phyloP scores from a whole-genome alignment of 345 rosid genomes.

The Hevea brasiliensis region DNA sequence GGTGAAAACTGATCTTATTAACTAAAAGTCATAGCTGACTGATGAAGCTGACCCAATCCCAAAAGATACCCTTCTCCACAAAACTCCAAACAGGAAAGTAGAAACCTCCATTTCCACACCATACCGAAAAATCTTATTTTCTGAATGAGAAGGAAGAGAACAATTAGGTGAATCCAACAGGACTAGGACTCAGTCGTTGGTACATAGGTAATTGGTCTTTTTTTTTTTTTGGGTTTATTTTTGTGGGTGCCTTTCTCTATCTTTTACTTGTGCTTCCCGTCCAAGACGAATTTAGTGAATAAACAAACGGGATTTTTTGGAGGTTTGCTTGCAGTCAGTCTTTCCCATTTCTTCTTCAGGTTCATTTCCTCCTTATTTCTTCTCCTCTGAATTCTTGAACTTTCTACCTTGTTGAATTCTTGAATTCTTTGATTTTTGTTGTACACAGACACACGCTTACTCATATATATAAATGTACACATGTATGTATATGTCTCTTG shows the following conservation, averaged over 20 bases:
- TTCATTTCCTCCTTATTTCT: slow-evolving; percentile 26
- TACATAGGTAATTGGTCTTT: not conserved
- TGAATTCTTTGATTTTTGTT: not conserved
- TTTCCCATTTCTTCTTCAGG: slow-evolving; percentile 16
- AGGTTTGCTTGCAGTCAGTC: slow-evolving; percentile 9
- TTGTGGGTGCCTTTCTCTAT: not conserved
- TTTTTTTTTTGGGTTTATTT: not conserved
- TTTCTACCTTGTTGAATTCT: not conserved
- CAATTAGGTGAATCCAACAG: no score
- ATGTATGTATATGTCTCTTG: no score
- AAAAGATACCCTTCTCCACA: slow-evolving; percentile 27
- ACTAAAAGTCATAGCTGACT: slow-evolving; percentile 20
- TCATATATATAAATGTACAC: no score
- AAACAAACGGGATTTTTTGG: not conserved
- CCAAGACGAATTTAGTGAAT: slow-evolving; percentile 11
- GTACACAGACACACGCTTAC: not conserved
- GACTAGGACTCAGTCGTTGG: not conserved
- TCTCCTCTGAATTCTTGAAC: not conserved
- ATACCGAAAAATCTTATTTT: not conserved
- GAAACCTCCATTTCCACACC: slow-evolving; percentile 18
- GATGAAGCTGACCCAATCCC: slow-evolving; percentile 20
- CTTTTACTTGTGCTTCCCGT: slow-evolving; percentile 9
- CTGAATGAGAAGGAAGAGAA: not conserved
- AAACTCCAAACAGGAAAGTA: slow-evolving; percentile 23
- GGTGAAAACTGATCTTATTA: not conserved